Conservation (phyloP, 2,329 filamentous ascomycete species). For the Erysiphe pulchra region DNA sequence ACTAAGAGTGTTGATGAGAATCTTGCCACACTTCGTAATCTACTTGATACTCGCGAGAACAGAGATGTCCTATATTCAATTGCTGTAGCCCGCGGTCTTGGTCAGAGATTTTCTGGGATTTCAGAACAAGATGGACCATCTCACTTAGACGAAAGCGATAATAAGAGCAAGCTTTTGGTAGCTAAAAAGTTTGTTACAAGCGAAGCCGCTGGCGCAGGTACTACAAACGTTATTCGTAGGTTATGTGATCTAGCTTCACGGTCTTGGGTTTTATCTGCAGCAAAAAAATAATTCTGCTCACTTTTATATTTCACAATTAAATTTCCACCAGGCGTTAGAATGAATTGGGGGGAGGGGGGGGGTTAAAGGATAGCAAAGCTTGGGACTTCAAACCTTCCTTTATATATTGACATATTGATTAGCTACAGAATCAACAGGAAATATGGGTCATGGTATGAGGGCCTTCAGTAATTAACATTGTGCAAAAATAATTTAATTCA, state of each 20-base stretch:
- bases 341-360: not conserved
- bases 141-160: slow-evolving; percentile 38
- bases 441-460: no score
- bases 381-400: not conserved
- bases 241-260: slow-evolving; percentile 39
- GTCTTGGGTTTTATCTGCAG: slow-evolving; percentile 9
- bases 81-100: slow-evolving; percentile 51
- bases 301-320: not conserved
- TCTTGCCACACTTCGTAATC: slow-evolving; percentile 35
- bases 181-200: slow-evolving; percentile 44
- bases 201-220: slow-evolving; percentile 40
- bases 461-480: no score
- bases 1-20: slow-evolving; percentile 37
- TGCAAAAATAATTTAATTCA: no score
- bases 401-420: not conserved
- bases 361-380: not conserved
- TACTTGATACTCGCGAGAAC: slow-evolving; percentile 62
- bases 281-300: not conserved
- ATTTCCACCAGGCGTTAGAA: not conserved
- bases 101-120: slow-evolving; percentile 34
- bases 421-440: not conserved
- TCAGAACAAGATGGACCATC: slow-evolving; percentile 29
- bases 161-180: slow-evolving; percentile 38
- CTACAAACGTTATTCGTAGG: slow-evolving; percentile 46
- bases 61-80: slow-evolving; percentile 80